Evolutionary conservation across 73 alveolate species (phyloP), one percentile per base, ranked within the genome.

Genomic region (Paramecium pentaurelia): DNA sequence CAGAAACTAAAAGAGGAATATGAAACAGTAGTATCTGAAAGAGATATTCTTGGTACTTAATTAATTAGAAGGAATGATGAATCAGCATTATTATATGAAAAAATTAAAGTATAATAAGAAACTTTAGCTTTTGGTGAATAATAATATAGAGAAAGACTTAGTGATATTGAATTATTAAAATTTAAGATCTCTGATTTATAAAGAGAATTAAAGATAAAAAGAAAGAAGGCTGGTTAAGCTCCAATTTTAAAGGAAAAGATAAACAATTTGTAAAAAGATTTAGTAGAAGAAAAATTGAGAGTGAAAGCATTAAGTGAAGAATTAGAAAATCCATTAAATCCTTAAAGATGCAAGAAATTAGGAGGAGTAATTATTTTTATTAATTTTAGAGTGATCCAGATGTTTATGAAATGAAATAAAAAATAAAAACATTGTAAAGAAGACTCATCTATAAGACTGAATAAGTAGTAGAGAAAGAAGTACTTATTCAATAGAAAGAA

Each of bases 281-380:
- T 97, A 32, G 88, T 95, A 30, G 94, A 96, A 68, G 99, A 98
- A 94, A 95, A 98, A 96, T 93, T 97, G 27, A 97, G 97, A 94
- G 99, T 98, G 36, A 98, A 98, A 94, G 99, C 99, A 44, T 95
- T 98, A 58, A 95, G 99, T 27, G 99, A 98, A 95, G 99, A 96
- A 86, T 92, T 95, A 9, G 99, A 95, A 92, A 96, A 95, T 93
- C 97, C 98, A 8, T 87, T 96, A 86, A 97, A 97, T 92, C 95
- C 93, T 77, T 97, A 97, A 86, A 93, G 99, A 88, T 97, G 98
- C 96, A 96, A 98, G 86, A 96, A 97, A 92, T 95, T 97, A 44
- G 99, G 96, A 93, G 99, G 99, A 27, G 96, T 96, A 73, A 80
- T 16, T 14, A 80, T 45, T 80, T 4, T 4, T 16, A 20, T 28